Conservation (phyloP, 345 rosid species). For the Ceriops zippeliana region DNA sequence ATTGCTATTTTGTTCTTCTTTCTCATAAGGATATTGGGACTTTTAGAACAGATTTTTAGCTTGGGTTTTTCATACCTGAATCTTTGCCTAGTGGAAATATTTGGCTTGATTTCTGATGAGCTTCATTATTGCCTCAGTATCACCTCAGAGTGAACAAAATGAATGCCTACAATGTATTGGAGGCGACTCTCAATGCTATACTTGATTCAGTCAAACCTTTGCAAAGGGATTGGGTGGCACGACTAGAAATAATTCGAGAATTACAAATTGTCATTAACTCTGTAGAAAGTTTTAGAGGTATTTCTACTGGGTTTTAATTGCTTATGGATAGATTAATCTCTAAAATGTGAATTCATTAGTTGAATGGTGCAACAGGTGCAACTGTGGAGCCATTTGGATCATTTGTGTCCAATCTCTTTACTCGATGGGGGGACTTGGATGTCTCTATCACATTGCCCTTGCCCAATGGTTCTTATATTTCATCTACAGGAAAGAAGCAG, state of each 20-base stretch:
- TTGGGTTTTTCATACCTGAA: neutral
- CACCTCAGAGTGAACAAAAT: conserved; percentile 29
- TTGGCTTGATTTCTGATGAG: conserved; percentile 10
- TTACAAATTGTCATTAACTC: conserved; percentile 49
- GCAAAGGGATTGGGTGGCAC: conserved; percentile 45
- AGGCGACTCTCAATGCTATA: conserved; percentile 49
- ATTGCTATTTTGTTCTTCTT: neutral
- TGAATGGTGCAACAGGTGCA: conserved; percentile 57
- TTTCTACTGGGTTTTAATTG: neutral
- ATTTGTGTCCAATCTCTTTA: conserved; percentile 77
- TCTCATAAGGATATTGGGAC: neutral
- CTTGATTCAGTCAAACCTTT: conserved; percentile 56
- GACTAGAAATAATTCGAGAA: conserved; percentile 49
- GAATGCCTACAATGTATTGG: conserved; percentile 41
- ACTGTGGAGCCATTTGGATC: conserved; percentile 89
- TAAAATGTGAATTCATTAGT: neutral
- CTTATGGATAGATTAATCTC: neutral
- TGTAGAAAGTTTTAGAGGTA: conserved; percentile 77
- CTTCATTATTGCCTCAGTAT: conserved; percentile 18
- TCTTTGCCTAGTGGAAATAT: neutral
- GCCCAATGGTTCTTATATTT: conserved; percentile 45
- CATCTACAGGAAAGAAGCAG: conserved; percentile 65
- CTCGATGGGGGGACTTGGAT: conserved; percentile 78
- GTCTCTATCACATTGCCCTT: conserved; percentile 60
- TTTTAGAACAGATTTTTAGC: neutral